Evolutionary conservation across 2,329 filamentous ascomycete species (phyloP), one percentile per base, ranked within the genome.

Genomic region (Diplodia scrobiculata): DNA sequence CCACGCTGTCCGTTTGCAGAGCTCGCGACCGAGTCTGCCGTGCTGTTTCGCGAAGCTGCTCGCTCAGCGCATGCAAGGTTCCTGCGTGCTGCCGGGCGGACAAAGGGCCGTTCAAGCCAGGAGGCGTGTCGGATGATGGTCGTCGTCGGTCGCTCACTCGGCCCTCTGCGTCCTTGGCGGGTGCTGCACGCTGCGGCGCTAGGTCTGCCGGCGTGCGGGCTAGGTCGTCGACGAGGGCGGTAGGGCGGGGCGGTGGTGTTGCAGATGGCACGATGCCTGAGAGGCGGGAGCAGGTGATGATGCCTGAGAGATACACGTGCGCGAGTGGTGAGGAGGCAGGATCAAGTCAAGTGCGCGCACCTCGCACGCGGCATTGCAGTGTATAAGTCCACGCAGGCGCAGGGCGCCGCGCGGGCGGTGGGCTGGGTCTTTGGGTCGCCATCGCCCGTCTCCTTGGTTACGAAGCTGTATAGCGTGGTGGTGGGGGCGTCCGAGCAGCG

Each of bases 11-110:
- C 55, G 55, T 60, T 60, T 60, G 55, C 62, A 54, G 62, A 25
- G 32, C 32, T 21, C 47, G 45, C 60, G 47, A 63, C 47, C 48
- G 60, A 53, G 48, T 53, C 48, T 53, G 60, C 36, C 60, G 62
- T 47, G 62, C 36, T 64, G 62, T 64, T 64, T 64, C 62, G 62
- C 60, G 48, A 58, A 21, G 10, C 34, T 21, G 34, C 53, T 34
- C 54, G 45, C 54, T 59, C 54, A 47, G 60, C 60, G 60, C 38
- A 54, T 65, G 63, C 63, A 65, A 65, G 63, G 63, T 55, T 19
- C n/a, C 41, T 48, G 54, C 54, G 36, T 5, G 54, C 54, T 58
- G 54, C 54, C 54, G 58, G 25, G 41, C 29, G 58, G 58, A 62
- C 58, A 62, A 62, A 62, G 55, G 55, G 32, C 45, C 55, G 55